Percentiles rank a stretch among this genome's conserved stretches.
Evolutionary conservation across 768 basidiomycete genomes (phyloP).

Genomic region (Amanita polypyramis): DNA sequence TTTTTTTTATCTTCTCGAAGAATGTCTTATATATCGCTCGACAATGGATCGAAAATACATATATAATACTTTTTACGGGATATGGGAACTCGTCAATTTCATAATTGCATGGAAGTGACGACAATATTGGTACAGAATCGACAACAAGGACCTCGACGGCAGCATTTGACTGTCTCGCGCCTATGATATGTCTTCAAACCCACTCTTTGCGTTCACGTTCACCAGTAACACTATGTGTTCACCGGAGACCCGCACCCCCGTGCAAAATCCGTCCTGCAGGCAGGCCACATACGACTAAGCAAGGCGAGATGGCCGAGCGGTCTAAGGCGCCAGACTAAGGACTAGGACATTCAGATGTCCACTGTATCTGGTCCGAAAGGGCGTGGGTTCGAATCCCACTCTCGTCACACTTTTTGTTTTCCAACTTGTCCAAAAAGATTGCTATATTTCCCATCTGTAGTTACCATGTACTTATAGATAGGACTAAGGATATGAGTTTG

Average conservation of each 20-base stretch:
- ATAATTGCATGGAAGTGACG: neutral
- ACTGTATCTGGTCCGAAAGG: slow-evolving; percentile 13
- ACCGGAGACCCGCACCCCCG: too few relatives aligned
- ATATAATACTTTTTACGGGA: slow-evolving; percentile 44
- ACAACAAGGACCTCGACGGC: slow-evolving; percentile 34
- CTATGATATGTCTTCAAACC: too few relatives aligned
- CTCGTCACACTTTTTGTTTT: slow-evolving; percentile 17
- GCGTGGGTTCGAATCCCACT: slow-evolving; percentile 47
- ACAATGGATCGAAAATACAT: slow-evolving; percentile 40
- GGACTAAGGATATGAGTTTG: too few relatives aligned
- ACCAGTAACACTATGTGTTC: too few relatives aligned
- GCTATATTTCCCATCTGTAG: too few relatives aligned
- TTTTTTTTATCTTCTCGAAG: neutral
- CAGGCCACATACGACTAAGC: neutral
- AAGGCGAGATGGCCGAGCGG: slow-evolving; percentile 72
- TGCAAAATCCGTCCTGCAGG: too few relatives aligned
- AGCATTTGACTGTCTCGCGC: slow-evolving; percentile 33
- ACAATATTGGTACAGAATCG: slow-evolving; percentile 21
- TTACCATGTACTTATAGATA: too few relatives aligned
- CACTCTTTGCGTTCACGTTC: too few relatives aligned
- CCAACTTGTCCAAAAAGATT: too few relatives aligned
- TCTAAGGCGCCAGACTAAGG: slow-evolving; percentile 86
- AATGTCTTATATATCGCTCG: neutral
- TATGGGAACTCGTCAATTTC: slow-evolving; percentile 28
- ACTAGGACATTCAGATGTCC: slow-evolving; percentile 21